Evolutionary conservation across 1,284 basidiomycete genomes (phyloP).

Genomic region (Cutaneotrichosporon sp.): DNA sequence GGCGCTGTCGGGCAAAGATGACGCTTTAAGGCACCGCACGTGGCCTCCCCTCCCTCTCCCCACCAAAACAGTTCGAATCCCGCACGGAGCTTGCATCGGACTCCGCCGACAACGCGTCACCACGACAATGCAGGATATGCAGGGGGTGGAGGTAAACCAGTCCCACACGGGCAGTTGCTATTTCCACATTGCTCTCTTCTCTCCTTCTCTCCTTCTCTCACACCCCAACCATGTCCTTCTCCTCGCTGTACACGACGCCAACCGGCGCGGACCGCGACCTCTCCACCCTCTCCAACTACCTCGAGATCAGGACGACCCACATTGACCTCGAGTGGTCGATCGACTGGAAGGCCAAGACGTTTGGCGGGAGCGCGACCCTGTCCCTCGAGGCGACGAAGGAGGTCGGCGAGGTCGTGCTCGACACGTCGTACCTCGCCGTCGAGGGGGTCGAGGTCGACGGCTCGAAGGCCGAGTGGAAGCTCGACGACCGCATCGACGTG

Average conservation of each 20-base stretch:
- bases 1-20: background rate
- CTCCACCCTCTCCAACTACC: constrained; percentile 78
- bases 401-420: constrained; percentile 68
- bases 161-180: background rate
- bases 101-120: background rate
- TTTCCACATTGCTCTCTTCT: background rate
- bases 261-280: constrained; percentile 58
- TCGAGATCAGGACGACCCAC: constrained; percentile 66
- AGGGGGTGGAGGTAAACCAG: background rate
- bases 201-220: background rate
- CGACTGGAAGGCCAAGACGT: constrained; percentile 69
- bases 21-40: background rate
- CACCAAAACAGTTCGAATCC: background rate
- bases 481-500: constrained; percentile 47
- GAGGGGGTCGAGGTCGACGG: constrained; percentile 62
- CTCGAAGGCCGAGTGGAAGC: constrained; percentile 60
- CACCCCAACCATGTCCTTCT: constrained; percentile 38
- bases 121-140: too few relatives aligned
- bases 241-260: constrained; percentile 24
- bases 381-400: constrained; percentile 58
- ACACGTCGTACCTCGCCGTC: constrained; percentile 74
- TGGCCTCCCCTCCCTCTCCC: background rate
- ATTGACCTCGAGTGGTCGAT: constrained; percentile 78
- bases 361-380: constrained; percentile 72
- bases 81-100: background rate